Conservation (phyloP, 345 rosid species). For the Eucalyptus pumila region DNA sequence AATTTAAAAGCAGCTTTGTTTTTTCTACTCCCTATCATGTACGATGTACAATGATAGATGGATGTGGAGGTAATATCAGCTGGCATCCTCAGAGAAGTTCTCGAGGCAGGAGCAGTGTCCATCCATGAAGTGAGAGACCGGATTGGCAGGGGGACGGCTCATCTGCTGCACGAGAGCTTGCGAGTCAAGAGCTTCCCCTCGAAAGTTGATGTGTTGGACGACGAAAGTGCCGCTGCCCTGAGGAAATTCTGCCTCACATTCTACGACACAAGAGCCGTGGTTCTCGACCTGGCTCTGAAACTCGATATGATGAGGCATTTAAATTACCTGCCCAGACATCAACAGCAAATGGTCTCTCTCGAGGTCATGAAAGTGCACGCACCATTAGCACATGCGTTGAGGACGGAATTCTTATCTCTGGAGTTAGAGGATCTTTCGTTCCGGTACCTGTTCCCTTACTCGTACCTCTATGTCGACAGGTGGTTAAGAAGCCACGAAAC, state of each 20-base stretch:
- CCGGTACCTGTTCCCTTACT: slow-evolving; percentile 66
- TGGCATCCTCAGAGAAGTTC: slow-evolving; percentile 49
- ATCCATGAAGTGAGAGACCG: slow-evolving; percentile 50
- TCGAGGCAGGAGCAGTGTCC: slow-evolving; percentile 55
- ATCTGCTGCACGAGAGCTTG: slow-evolving; percentile 71
- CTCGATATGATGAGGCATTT: slow-evolving; percentile 88
- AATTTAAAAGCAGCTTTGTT: background rate
- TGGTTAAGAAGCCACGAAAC: slow-evolving; percentile 69
- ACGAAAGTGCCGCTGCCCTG: slow-evolving; percentile 61
- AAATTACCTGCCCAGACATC: slow-evolving; percentile 64
- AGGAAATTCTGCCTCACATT: slow-evolving; percentile 83
- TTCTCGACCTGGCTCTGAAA: slow-evolving; percentile 62
- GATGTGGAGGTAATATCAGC: slow-evolving; percentile 98
- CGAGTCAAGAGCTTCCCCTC: slow-evolving; percentile 64
- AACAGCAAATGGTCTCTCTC: slow-evolving; percentile 62
- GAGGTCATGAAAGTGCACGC: slow-evolving; percentile 71
- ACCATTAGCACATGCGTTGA: slow-evolving; percentile 83
- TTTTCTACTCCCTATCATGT: background rate
- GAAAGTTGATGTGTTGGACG: slow-evolving; percentile 57
- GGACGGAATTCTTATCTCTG: slow-evolving; percentile 47
- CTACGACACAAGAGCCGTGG: slow-evolving; percentile 82
- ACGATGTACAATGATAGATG: slow-evolving; percentile 41
- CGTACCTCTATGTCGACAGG: slow-evolving; percentile 66
- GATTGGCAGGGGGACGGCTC: slow-evolving; percentile 71
- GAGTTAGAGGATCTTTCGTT: slow-evolving; percentile 91